These are phyloP conservation scores for Cinchona pubescens DNA, from an alignment of 257 asterid species.

Conservation along the genomic window DNA sequence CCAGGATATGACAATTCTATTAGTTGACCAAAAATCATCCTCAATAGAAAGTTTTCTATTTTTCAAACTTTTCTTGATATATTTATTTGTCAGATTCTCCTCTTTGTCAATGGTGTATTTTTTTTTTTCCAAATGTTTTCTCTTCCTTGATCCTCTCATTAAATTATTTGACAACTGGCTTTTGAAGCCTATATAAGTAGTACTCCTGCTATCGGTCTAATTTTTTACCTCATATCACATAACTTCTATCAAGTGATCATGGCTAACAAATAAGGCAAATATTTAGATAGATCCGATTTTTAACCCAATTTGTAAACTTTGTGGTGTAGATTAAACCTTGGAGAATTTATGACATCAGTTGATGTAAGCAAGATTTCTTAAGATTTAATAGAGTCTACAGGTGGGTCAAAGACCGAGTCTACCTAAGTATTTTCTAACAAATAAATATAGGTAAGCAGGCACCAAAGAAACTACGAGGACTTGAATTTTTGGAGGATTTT, in stretches of 20 bases:
- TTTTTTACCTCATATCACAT: not conserved
- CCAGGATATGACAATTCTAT: constrained; percentile 8
- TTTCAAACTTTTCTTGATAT: constrained; percentile 27
- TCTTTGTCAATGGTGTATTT: constrained; percentile 16
- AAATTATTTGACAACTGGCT: constrained; percentile 22
- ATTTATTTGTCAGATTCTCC: constrained; percentile 42
- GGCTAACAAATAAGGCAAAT: too few relatives aligned
- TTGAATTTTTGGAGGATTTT: constrained; percentile 52
- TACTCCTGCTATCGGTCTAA: not conserved
- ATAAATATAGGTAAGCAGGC: too few relatives aligned
- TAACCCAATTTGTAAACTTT: too few relatives aligned
- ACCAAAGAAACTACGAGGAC: not conserved
- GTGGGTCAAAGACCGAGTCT: too few relatives aligned
- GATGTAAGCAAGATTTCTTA: too few relatives aligned
- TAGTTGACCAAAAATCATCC: constrained; percentile 17
- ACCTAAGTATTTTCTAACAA: too few relatives aligned
- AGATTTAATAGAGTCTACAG: too few relatives aligned
- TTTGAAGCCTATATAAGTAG: constrained; percentile 14
- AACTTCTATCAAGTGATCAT: too few relatives aligned
- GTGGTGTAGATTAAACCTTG: too few relatives aligned
- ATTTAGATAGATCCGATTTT: too few relatives aligned
- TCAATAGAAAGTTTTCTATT: constrained; percentile 10
- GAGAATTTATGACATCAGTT: too few relatives aligned
- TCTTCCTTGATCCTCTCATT: constrained; percentile 6
- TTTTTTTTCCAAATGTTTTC: constrained; percentile 18